Percentiles rank a stretch among this genome's conserved stretches.
Evolutionary conservation across 73 alveolate genomes (phyloP).

Genomic region (Effrenium voratum): DNA sequence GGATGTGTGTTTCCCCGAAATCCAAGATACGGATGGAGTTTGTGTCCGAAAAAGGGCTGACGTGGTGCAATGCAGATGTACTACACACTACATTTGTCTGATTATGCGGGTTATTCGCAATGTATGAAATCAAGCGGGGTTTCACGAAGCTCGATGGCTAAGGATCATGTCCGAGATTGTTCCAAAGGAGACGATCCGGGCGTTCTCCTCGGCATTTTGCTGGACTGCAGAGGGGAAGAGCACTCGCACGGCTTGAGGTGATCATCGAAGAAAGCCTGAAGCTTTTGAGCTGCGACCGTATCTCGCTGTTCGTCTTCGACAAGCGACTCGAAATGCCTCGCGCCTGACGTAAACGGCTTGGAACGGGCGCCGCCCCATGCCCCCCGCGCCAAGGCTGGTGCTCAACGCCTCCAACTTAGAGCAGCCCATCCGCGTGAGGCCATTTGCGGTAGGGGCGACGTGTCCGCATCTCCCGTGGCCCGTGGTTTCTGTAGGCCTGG

Average conservation of each 20-base stretch:
- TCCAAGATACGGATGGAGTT: no score
- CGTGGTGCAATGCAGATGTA: no score
- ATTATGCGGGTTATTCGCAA: no score
- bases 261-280: slow-evolving; percentile 60
- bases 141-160: no score
- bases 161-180: slow-evolving; percentile 91
- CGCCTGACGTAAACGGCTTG: no score
- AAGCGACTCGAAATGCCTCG: slow-evolving; percentile 72
- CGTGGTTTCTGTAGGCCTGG: slow-evolving; percentile 30
- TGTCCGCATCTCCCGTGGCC: neutral
- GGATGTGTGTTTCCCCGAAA: no score
- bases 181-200: slow-evolving; percentile 91
- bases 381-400: slow-evolving; percentile 67
- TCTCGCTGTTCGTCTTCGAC: slow-evolving; percentile 80
- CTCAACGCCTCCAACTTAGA: slow-evolving; percentile 79
- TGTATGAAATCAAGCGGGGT: no score
- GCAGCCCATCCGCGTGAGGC: slow-evolving; percentile 86
- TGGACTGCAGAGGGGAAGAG: neutral
- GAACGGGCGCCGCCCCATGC: no score
- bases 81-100: no score
- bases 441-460: neutral
- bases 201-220: neutral
- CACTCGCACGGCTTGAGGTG: neutral
- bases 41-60: no score
- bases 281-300: slow-evolving; percentile 74